Evolutionary conservation across 129 eudicot species (phyloP), one percentile per base, ranked within the genome.

Genomic region (Saposhnikovia divaricata): DNA sequence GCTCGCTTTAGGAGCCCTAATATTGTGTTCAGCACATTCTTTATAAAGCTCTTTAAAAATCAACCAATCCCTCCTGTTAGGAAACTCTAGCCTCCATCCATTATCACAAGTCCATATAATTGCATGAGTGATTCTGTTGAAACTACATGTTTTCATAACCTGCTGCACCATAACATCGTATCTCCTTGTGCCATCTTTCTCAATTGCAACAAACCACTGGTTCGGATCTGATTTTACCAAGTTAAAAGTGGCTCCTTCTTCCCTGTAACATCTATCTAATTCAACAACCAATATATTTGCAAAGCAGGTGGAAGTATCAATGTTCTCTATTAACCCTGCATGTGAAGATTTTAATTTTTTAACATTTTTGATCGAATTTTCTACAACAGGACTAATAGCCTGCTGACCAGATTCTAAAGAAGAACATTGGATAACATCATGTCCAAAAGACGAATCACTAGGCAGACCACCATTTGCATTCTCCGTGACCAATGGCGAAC

Each of bases 71-170:
- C 81, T 86, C 53, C 92, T 81, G 70, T 87, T 75, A 21, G 89
- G 85, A 85, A 96, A 96, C 84, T 96, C 99, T 19, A 96, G 90
- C 84, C 81, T 89, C 95, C 90, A 96, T 72, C 85, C 78, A 47
- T 80, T 72, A 66, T 85, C 92, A 0, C 47, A 73, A 5, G 84
- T 70, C 99, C 99, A 96, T 14, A 92, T 82, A 21, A 84, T 74
- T 21, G 91, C 94, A 75, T 77, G 96, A 38, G 98, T 89, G 66
- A 88, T 76, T 63, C 97, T 91, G n/a, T 95, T 92, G 82, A 77
- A 79, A 81, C 88, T 46, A 79, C 87, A 82, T 0, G 98, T 89
- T 81, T 90, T 87, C 95, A 96, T 90, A 63, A 85, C 79, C 43
- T 82, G 84, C 75, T 83, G 82, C 19, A 91, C 91, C n/a, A 55